These are phyloP conservation scores for Lichtheimia ornata DNA, from an alignment of 371 early-diverging fungal species.

Conservation along the genomic window DNA sequence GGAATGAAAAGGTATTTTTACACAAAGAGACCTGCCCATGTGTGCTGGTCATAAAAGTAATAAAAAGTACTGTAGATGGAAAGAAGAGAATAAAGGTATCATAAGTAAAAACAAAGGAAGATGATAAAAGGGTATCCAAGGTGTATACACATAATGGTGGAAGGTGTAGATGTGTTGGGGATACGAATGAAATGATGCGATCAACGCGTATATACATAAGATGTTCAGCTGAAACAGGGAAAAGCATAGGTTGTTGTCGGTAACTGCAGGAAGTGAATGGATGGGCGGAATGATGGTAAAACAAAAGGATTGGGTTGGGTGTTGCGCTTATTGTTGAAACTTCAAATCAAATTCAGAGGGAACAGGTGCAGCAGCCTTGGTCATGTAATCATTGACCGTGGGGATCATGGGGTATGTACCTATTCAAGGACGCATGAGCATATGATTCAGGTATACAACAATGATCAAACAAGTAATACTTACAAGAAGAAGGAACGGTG, in stretches of 20 bases:
- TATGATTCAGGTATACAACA: not conserved
- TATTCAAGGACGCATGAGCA: not conserved
- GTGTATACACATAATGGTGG: not conserved
- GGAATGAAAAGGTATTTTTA: not conserved
- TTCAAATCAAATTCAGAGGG: conserved; percentile 3
- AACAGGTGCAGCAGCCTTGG: not conserved
- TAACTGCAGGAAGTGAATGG: conserved; percentile 4
- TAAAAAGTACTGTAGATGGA: not conserved
- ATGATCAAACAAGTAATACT: not conserved
- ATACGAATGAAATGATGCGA: not conserved
- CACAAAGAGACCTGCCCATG: conserved; percentile 2
- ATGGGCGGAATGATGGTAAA: not conserved
- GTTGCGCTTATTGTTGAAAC: conserved; percentile 1
- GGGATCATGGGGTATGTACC: not conserved
- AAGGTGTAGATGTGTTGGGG: not conserved
- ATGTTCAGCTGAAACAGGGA: not conserved
- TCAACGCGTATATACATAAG: conserved; percentile 23
- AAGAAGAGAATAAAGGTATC: not conserved
- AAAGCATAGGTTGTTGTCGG: conserved; percentile 1
- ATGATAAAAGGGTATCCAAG: not conserved
- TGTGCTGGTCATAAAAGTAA: not conserved
- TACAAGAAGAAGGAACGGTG: conserved; percentile 4
- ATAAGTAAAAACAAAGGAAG: not conserved
- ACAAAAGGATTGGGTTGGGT: not conserved
- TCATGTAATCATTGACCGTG: not conserved